These are phyloP conservation scores for Cercospora zeina DNA, from an alignment of 2,329 filamentous ascomycete species.

Conservation along the genomic window DNA sequence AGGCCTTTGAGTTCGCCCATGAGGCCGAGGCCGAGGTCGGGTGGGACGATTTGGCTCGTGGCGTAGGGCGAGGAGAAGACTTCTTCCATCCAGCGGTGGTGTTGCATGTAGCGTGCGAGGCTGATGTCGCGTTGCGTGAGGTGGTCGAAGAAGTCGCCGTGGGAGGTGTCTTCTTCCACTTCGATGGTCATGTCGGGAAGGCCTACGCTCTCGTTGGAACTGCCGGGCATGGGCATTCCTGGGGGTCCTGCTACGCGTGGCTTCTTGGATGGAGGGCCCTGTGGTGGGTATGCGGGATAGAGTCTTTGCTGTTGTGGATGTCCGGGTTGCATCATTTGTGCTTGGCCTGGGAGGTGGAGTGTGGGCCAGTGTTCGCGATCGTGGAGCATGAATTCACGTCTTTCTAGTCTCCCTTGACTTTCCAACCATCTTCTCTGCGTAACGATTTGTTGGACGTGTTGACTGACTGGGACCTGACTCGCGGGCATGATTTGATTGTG, in stretches of 20 bases:
- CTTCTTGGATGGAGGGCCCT: constrained; percentile 48
- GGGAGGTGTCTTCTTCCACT: constrained; percentile 84
- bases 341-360: constrained; percentile 64
- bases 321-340: constrained; percentile 21
- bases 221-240: constrained; percentile 45
- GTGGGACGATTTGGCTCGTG: constrained; percentile 78
- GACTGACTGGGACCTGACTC: constrained; percentile 61
- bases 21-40: constrained; percentile 79
- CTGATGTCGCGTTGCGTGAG: constrained; percentile 89
- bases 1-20: constrained; percentile 75
- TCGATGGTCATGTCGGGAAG: constrained; percentile 60
- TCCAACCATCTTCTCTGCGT: constrained; percentile 63
- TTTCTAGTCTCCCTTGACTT: constrained; percentile 74
- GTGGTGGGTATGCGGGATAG: constrained; percentile 37
- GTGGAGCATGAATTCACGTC: constrained; percentile 92
- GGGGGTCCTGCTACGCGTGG: constrained; percentile 43
- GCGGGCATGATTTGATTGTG: constrained; percentile 71
- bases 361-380: constrained; percentile 89
- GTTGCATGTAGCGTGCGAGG: constrained; percentile 81
- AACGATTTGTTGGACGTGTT: constrained; percentile 62
- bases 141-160: constrained; percentile 86
- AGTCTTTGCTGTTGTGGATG: constrained; percentile 26
- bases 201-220: constrained; percentile 42
- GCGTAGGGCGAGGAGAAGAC: constrained; percentile 87
- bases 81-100: constrained; percentile 99